Evolutionary conservation across 345 rosid species (phyloP).

Genomic region (Firmiana major): DNA sequence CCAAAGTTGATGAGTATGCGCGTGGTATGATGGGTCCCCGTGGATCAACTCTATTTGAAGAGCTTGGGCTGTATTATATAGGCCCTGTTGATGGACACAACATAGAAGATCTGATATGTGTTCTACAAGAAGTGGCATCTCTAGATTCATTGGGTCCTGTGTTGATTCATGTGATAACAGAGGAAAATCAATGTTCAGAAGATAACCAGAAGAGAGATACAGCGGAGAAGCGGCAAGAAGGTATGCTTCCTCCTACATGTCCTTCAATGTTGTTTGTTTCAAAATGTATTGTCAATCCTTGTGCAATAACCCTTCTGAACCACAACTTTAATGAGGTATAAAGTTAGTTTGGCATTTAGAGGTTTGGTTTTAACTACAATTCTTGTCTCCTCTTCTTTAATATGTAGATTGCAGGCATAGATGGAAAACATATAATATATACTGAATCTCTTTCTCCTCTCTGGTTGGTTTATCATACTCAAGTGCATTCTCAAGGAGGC

Average conservation of each 20-base stretch:
- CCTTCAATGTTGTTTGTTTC: constrained; percentile 16
- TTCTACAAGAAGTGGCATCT: constrained; percentile 76
- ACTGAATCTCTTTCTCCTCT: not conserved
- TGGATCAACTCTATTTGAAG: constrained; percentile 92
- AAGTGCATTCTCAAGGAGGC: not conserved
- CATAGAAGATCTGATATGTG: constrained; percentile 73
- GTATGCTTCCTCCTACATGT: constrained; percentile 24
- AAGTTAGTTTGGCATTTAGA: not conserved
- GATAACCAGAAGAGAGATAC: constrained; percentile 24
- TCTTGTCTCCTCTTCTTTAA: not conserved
- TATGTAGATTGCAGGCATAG: not conserved
- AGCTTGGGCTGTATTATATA: constrained; percentile 84
- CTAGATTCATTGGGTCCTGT: constrained; percentile 90
- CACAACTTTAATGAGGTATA: not conserved
- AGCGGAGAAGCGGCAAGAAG: constrained; percentile 33
- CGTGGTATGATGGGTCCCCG: constrained; percentile 94
- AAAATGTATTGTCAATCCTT: constrained; percentile 7
- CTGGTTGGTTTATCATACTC: not conserved
- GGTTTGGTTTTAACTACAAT: not conserved
- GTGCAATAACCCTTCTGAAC: not conserved
- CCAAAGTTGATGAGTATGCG: constrained; percentile 94
- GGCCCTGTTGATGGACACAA: constrained; percentile 98
- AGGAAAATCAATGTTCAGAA: constrained; percentile 46
- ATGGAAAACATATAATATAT: not conserved
- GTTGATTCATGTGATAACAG: constrained; percentile 84